Evolutionary conservation across 441 rosid genomes (phyloP), one percentile per base, ranked within the genome.

Genomic region (Populus tomentosa): DNA sequence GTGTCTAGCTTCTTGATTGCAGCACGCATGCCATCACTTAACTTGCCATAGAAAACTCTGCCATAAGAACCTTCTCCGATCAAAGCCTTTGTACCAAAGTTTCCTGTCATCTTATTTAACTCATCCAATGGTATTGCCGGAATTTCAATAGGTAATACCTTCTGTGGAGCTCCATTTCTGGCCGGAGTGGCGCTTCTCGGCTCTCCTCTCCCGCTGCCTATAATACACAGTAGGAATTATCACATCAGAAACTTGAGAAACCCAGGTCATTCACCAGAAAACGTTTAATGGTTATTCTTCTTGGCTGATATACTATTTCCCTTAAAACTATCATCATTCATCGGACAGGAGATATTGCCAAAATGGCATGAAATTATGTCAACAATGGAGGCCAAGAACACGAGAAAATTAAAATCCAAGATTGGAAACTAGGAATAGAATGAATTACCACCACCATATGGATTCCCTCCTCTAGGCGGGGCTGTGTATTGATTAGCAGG

Each of bases 11-110:
- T 93, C 87, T 95, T 94, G 6, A 95, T 90, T 35, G 99, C 99
- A 32, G 87, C 97, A 70, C 75, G 75, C 70, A 74, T 79, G 13
- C 90, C 94, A 23, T 82, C 72, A 66, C 69, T 80, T 75, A 90
- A 75, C 79, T 85, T 88, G 70, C 90, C 98, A 46, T 35, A 76
- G 78, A 90, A 95, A 72, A 95, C 98, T 35, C 98, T 90, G 69
- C 98, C 99, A 35, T 94, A 95, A 18, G 99, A 93, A 76, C 98
- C 99, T 84, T 95, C 98, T 71, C 98, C 98, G 1, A 94, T 87
- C 84, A 93, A 78, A 23, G 99, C 89, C 87, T 93, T 91, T 21
- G 86, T 72, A 1, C 97, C 97, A 40, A 95, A 95, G 81, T 92
- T 94, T 67, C 75, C 82, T 0, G 97, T 91, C 71, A 81, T 73